Base-by-base conservation (phyloP, 2,329 filamentous ascomycete species). In the Fusarium humuli region DNA sequence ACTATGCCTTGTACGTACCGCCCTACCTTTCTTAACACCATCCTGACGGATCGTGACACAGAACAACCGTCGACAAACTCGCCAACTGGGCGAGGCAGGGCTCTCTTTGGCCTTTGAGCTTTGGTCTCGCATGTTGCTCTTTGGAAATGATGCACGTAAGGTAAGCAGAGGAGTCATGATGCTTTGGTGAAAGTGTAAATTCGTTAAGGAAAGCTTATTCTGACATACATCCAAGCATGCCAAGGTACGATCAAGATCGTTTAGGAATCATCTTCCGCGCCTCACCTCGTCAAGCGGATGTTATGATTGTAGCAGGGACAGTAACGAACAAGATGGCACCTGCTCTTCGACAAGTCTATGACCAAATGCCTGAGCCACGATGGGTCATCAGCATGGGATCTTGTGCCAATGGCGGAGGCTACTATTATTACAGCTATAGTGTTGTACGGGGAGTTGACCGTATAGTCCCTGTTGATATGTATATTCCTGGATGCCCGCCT, bases 381-480 rank as follows among this genome's bases (percentile, higher is more conserved):
- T 90, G 88, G 88, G 80, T 85, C 23, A 87, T 92, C 70, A 90
- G 87, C 72, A 92, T 92, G 90, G 90, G 90, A 9, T 89, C 86
- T 59, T 92, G 90, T 76, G 90, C 90, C 27, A 92, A 92, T 75
- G 90, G 90, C 23, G 90, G 90, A 60, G 90, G 90, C 16, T 92
- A 92, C 79, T 92, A 92, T 78, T 90, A 92, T 77, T 92, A 92
- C 79, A 90, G 87, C 75, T 92, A 92, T 79, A 86, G 83, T 53
- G 89, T 92, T 16, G 84, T 89, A 16, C 81, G 90, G 40, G 90
- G 90, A 0, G 89, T 89, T 64, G 90, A 92, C 77, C 81, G 90
- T 12, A 85, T 92, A 70, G 82, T 91, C 5, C 90, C 90, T 0
- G 90, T 92, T 16, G 90, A 92, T 77, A 85, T 92, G 13, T 92